Base-by-base conservation (phyloP, 75 land plant species). In the Picea glauca region DNA sequence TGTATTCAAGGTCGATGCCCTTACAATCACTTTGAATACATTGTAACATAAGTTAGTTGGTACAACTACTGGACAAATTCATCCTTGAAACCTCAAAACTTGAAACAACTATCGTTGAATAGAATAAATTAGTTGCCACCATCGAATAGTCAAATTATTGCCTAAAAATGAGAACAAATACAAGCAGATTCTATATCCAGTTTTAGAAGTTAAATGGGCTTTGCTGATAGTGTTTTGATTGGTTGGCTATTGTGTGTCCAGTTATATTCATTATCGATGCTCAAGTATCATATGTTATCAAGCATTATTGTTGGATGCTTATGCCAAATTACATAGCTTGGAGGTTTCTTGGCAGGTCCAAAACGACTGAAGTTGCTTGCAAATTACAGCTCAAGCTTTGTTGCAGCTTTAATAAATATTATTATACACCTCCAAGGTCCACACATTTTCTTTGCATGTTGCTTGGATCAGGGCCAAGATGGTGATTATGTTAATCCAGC, bases 401-500 rank as follows among this genome's bases (percentile, higher is more conserved):
- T 84, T 63, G 85, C 77, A 56, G 86, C 78, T 66, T 62, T 93
- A 68, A 81, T 93, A 78, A 94, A 91, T 73, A 80, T 93, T 61
- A 50, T 91, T 72, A 58, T 80, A 67, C 96, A 93, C 77, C 80
- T 89, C 66, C 96, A 86, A 79, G 81, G 90, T 62, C 91, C 95
- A 20, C 32, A 54, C 12, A 76, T 94, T 63, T 93, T 93, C 83
- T 78, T 77, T 58, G 30, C 2, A 62, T 76, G 31, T 76, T 79
- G 65, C 15, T 50, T 58, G 17, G 32, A 50, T 13, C 26, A 60
- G 9, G 60, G 31, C 43, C 72, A 74, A 21, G 76, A 8, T 64
- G 46, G 78, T 5, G 72, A 30, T 46, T 58, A 23, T 77, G 92
- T 90, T 14, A 87, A 92, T 88, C 68, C 91, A 62, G 96, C 89